Percentiles rank a stretch among this genome's conserved stretches.
These are phyloP conservation scores for Fallopia convolvulus DNA, from an alignment of 148 eudicot species.

Conservation along the genomic window DNA sequence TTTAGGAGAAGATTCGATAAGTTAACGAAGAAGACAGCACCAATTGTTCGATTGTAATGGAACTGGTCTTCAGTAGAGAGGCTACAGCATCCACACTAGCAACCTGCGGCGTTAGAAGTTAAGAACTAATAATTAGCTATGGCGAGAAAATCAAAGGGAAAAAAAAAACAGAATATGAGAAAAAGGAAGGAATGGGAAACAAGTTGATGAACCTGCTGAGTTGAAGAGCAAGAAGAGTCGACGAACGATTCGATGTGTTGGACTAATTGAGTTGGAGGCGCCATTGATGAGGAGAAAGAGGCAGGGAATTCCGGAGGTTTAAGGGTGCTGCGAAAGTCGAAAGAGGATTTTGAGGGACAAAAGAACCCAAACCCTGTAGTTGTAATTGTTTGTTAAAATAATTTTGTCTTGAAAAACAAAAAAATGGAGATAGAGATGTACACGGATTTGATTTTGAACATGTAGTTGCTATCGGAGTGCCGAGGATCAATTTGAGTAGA, in stretches of 20 bases:
- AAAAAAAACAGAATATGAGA: background rate
- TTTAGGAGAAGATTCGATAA: conserved; percentile 6
- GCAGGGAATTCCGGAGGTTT: conserved; percentile 11
- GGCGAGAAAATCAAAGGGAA: background rate
- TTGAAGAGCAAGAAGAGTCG: conserved; percentile 45
- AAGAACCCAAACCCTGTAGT: too few relatives aligned
- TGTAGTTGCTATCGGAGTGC: too few relatives aligned
- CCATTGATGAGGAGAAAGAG: conserved; percentile 28
- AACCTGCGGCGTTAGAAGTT: conserved; percentile 31
- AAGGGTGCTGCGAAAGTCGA: background rate
- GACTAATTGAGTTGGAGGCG: conserved; percentile 26
- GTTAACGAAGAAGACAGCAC: conserved; percentile 19
- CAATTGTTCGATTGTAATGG: conserved; percentile 53
- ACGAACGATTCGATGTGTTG: conserved; percentile 65
- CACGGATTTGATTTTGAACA: too few relatives aligned
- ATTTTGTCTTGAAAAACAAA: too few relatives aligned
- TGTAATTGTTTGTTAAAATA: too few relatives aligned
- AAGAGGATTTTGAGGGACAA: background rate
- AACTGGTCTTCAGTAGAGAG: conserved; percentile 51
- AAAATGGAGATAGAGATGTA: too few relatives aligned
- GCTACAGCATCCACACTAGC: conserved; percentile 60
- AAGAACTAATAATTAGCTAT: background rate
- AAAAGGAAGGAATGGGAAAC: background rate
- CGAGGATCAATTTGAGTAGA: too few relatives aligned
- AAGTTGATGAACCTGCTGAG: conserved; percentile 53